Conservation (phyloP, 805 yeast genomes). For the Ogataea nitratoaversa region DNA sequence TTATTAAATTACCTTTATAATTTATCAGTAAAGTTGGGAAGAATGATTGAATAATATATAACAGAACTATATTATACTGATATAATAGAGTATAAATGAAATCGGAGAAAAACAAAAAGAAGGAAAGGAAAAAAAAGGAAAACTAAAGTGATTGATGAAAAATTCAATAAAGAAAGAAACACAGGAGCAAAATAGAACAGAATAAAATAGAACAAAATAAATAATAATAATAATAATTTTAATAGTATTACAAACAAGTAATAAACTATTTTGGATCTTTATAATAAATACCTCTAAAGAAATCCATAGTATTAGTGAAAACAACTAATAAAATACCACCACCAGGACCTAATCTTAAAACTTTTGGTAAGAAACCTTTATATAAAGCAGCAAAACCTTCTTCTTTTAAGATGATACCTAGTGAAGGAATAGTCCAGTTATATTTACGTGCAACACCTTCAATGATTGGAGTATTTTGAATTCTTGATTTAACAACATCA, state of each 20-base stretch:
- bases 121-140: neutral
- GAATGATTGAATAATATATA: too few relatives aligned
- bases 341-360: conserved; percentile 96
- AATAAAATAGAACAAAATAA: neutral
- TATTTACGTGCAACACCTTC: conserved; percentile 82
- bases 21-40: too few relatives aligned
- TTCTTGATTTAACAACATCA: conserved; percentile 95
- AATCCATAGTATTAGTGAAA: conserved; percentile 92
- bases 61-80: too few relatives aligned
- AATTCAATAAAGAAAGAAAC: too few relatives aligned
- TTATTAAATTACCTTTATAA: too few relatives aligned
- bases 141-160: too few relatives aligned
- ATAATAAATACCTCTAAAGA: conserved; percentile 63
- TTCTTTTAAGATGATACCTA: conserved; percentile 70
- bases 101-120: neutral
- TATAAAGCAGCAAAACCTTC: conserved; percentile 91
- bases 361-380: conserved; percentile 97
- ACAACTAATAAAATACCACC: conserved; percentile 98
- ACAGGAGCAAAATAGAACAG: too few relatives aligned
- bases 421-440: conserved; percentile 86
- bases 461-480: conserved; percentile 65
- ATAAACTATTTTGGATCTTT: conserved; percentile 15
- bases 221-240: neutral
- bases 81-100: too few relatives aligned
- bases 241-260: too few relatives aligned